Evolutionary conservation across 768 basidiomycete genomes (phyloP).

Genomic region (Tremella mesenterica): DNA sequence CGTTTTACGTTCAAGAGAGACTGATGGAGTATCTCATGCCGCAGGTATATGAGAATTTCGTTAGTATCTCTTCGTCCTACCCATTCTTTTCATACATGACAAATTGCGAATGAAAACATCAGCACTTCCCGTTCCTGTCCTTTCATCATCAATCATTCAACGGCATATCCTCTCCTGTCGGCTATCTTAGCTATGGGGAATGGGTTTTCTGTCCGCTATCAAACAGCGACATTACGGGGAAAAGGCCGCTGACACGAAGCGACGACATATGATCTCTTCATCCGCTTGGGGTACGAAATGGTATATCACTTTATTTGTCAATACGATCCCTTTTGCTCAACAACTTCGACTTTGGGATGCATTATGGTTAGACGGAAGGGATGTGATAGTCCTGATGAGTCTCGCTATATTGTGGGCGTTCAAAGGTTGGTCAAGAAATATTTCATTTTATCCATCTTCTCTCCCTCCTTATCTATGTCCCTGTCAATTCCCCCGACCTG

Average conservation of each 20-base stretch:
- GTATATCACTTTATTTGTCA: constrained; percentile 97
- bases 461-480: background rate
- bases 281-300: constrained; percentile 97
- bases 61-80: constrained; percentile 34
- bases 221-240: too few species aligned
- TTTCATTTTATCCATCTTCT: background rate
- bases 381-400: constrained; percentile 75
- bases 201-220: too few species aligned
- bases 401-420: constrained; percentile 87
- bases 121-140: too few species aligned
- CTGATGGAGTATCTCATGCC: constrained; percentile 83
- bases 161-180: too few species aligned
- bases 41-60: constrained; percentile 72
- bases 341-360: constrained; percentile 93
- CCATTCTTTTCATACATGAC: background rate
- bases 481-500: background rate
- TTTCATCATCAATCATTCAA: too few species aligned
- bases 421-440: constrained; percentile 53
- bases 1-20: constrained; percentile 92
- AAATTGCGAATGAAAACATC: constrained; percentile 1
- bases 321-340: constrained; percentile 89
- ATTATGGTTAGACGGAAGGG: constrained; percentile 80
- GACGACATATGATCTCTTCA: constrained; percentile 79
- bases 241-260: too few species aligned
- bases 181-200: too few species aligned